Evolutionary conservation across 2,329 filamentous ascomycete species (phyloP), one percentile per base, ranked within the genome.

Genomic region (Trichothecium sympodiale): DNA sequence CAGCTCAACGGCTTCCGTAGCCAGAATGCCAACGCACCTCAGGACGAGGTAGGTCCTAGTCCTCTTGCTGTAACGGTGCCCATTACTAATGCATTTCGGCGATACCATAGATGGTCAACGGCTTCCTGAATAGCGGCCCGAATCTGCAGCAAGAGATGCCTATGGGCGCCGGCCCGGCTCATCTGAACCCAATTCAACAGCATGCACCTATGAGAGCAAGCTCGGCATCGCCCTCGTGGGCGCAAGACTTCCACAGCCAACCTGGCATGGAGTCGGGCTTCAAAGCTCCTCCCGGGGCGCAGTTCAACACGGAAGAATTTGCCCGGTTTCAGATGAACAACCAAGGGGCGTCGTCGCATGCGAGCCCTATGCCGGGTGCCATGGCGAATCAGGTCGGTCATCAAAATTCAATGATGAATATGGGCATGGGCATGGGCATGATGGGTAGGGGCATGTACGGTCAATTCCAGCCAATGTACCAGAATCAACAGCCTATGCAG

Each of bases 241-340:
- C 66, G 28, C 64, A 63, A 43, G 66, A 69, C 47, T 72, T 71
- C 51, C 64, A 65, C 43, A 59, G 57, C 39, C 74, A 86, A 55
- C 66, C 75, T 26, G 67, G 74, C 42, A 79, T 88, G 79, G 82
- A 88, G 56, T 67, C 82, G 42, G 69, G 74, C 6, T 83, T 79
- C 61, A 75, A 70, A 59, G 69, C 61, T 36, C 67, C 71, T 35
- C 67, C 61, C 42, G 71, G 58, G 8, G 63, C 71, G 3, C 71
- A 72, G 16, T 94, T 95, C 59, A 82, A 69, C 41, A 69, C 87
- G 17, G 81, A 86, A 31, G 91, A 96, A 46, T 96, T 94, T 56
- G 78, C 84, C 33, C 77, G 79, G 42, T 96, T 94, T 57, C 81
- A 87, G 52, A 73, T 79, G 56, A 77, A 73, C 43, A 69, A 73